A percentile compares a stretch with the other conserved stretches of the same genome.
Conservation (phyloP, 768 basidiomycete species). For the Epithele typhae region DNA sequence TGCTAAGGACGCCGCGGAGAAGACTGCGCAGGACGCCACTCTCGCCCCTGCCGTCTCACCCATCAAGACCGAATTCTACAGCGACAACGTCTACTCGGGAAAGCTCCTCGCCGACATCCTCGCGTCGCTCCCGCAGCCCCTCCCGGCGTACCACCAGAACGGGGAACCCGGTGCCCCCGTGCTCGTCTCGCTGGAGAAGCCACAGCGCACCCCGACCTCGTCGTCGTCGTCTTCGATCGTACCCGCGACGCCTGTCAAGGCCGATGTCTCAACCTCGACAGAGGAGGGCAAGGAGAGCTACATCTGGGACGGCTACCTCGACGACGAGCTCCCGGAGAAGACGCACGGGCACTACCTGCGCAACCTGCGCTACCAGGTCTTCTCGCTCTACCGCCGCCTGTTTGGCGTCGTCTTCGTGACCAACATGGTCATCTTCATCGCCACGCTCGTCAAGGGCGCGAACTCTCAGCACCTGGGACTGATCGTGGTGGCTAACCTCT, state of each 20-base stretch:
- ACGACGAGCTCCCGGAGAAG: conserved; percentile 49
- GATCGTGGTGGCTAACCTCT: conserved; percentile 42
- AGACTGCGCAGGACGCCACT: neutral
- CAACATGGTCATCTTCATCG: conserved; percentile 48
- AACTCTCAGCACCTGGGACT: conserved; percentile 29
- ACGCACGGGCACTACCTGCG: conserved; percentile 42
- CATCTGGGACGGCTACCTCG: conserved; percentile 50
- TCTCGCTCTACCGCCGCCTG: conserved; percentile 50
- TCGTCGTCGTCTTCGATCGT: conserved; percentile 21
- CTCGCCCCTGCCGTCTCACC: too few relatives aligned
- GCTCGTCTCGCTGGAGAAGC: conserved; percentile 1
- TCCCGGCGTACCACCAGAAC: conserved; percentile 23
- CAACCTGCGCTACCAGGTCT: conserved; percentile 51
- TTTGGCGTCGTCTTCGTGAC: conserved; percentile 49
- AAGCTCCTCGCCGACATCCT: conserved; percentile 17
- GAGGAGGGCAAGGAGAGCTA: conserved; percentile 21
- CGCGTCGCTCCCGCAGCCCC: conserved; percentile 20
- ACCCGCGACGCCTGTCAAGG: conserved; percentile 18
- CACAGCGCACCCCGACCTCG: conserved; percentile 3
- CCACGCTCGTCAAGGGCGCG: conserved; percentile 22
- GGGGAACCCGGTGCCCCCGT: conserved; percentile 28
- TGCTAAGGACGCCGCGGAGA: conserved; percentile 4
- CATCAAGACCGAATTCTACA: conserved; percentile 17
- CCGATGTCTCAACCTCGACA: conserved; percentile 19
- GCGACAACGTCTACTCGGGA: conserved; percentile 18